A percentile compares a stretch with the other conserved stretches of the same genome.
These are phyloP conservation scores for Fonsecaea pedrosoi DNA, from an alignment of 2,329 filamentous ascomycete species.

Conservation along the genomic window DNA sequence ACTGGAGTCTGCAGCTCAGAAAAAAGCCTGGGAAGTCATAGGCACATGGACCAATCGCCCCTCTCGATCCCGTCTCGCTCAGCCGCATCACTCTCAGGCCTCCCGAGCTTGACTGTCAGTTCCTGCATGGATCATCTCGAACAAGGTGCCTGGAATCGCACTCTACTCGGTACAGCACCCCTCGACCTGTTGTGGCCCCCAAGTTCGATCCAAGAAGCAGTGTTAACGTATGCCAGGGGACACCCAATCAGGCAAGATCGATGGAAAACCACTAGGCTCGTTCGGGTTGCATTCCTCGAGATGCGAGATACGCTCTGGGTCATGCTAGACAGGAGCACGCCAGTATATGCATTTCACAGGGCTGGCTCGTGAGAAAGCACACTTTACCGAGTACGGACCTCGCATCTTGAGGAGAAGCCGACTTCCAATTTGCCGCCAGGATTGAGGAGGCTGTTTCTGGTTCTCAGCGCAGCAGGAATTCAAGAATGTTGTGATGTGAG, in stretches of 20 bases:
- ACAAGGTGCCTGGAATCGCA: background rate
- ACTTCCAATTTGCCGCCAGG: background rate
- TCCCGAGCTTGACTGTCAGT: background rate
- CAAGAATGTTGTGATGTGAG: background rate
- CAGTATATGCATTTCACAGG: background rate
- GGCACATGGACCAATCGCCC: background rate
- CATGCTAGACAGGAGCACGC: background rate
- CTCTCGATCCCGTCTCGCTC: background rate
- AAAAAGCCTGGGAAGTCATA: background rate
- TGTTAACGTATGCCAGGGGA: background rate
- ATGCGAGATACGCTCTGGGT: constrained; percentile 8
- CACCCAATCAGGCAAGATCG: constrained; percentile 12
- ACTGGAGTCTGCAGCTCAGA: background rate
- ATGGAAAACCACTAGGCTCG: constrained; percentile 8
- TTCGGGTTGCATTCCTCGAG: constrained; percentile 17
- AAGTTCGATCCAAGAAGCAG: background rate
- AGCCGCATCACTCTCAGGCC: background rate
- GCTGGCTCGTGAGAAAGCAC: background rate
- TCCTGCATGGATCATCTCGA: background rate
- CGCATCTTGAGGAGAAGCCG: background rate
- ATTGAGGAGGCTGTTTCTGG: background rate
- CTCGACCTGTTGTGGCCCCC: background rate
- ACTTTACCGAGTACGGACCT: background rate
- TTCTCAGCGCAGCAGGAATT: background rate
- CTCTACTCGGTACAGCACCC: background rate